phyloP scores from a whole-genome alignment of 2,329 filamentous ascomycete species.

The Fusarium sp. region DNA sequence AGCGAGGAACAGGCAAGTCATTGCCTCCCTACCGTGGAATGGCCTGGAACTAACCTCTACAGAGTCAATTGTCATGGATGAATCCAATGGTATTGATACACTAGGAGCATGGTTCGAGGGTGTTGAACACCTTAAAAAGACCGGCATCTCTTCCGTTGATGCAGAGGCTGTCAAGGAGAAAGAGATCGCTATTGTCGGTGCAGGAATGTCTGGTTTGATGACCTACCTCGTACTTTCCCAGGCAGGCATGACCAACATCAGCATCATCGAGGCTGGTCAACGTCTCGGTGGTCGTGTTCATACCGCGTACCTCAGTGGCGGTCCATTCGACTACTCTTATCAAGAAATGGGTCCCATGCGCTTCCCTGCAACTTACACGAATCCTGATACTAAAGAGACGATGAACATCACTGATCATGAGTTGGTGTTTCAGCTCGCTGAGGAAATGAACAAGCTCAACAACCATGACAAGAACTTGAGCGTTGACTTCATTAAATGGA shows the following conservation, averaged over 20 bases:
- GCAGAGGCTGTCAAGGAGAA: slow-evolving; percentile 10
- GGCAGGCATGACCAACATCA: slow-evolving; percentile 24
- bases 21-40: accelerated
- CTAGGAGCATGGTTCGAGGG: slow-evolving; percentile 14
- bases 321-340: slow-evolving; percentile 24
- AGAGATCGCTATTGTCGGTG: slow-evolving; percentile 6
- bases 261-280: slow-evolving; percentile 9
- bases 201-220: slow-evolving; percentile 11
- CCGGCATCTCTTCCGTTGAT: not conserved
- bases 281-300: slow-evolving; percentile 21
- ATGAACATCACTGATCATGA: slow-evolving; percentile 28
- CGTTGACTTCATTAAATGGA: slow-evolving; percentile 20
- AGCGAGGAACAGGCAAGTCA: not conserved
- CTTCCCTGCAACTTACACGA: slow-evolving; percentile 16
- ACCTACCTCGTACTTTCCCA: slow-evolving; percentile 10
- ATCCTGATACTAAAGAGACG: slow-evolving; percentile 11
- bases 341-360: slow-evolving; percentile 29
- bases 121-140: not conserved
- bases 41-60: accelerated
- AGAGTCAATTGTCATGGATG: slow-evolving; percentile 8
- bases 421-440: slow-evolving; percentile 6
- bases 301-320: slow-evolving; percentile 3
- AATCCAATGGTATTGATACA: not conserved
- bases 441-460: slow-evolving; percentile 23
- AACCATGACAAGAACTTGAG: slow-evolving; percentile 15